phyloP scores from a whole-genome alignment of 2,329 filamentous ascomycete genomes.

The Sordariomycetes sp. region DNA sequence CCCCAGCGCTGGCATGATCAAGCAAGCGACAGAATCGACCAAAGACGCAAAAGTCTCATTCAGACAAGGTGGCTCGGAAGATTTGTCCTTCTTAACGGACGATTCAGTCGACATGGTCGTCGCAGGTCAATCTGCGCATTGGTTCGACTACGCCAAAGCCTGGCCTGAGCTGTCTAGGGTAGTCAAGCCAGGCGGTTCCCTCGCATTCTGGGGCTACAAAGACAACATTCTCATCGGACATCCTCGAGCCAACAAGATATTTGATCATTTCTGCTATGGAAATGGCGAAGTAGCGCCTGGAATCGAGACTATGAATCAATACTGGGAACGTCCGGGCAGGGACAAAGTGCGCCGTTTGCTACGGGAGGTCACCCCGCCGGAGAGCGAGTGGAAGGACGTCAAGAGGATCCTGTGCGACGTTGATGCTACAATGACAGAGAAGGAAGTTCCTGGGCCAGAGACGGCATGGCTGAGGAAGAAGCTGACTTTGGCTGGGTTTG shows the following conservation, averaged over 20 bases:
- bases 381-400: slow-evolving; percentile 40
- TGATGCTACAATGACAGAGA: slow-evolving; percentile 25
- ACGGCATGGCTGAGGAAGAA: slow-evolving; percentile 40
- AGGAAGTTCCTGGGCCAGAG: slow-evolving; percentile 19
- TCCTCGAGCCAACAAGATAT: slow-evolving; percentile 39
- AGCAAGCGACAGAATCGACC: slow-evolving; percentile 34
- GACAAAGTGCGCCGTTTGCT: slow-evolving; percentile 42
- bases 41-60: slow-evolving; percentile 35
- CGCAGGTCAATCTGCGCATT: slow-evolving; percentile 52
- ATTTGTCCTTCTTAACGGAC: slow-evolving; percentile 38
- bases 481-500: slow-evolving; percentile 47
- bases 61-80: slow-evolving; percentile 41
- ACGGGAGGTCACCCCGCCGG: slow-evolving; percentile 40
- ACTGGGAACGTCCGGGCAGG: slow-evolving; percentile 54
- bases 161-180: slow-evolving; percentile 48
- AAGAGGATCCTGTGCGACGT: slow-evolving; percentile 49
- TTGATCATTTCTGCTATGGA: slow-evolving; percentile 47
- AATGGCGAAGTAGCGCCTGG: slow-evolving; percentile 32
- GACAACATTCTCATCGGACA: slow-evolving; percentile 50
- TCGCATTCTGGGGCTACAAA: slow-evolving; percentile 59
- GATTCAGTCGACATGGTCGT: slow-evolving; percentile 41
- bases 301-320: slow-evolving; percentile 41
- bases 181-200: slow-evolving; percentile 42
- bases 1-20: slow-evolving; percentile 43
- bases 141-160: slow-evolving; percentile 49